Evolutionary conservation across 345 rosid genomes (phyloP).

Genomic region (Eucalyptus fibrosa): DNA sequence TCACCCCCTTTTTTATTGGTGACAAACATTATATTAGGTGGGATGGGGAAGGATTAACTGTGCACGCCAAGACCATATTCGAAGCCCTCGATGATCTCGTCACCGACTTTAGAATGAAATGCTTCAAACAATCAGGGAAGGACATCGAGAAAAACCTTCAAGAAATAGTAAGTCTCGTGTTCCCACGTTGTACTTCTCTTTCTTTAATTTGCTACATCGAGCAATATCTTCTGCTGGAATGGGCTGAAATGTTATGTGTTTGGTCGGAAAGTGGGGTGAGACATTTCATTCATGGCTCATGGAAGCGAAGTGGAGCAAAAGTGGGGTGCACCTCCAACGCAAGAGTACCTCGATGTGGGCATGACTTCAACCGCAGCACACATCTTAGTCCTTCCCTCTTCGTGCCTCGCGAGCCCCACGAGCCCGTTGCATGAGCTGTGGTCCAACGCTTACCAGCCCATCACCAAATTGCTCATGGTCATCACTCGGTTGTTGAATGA

Average conservation of each 20-base stretch:
- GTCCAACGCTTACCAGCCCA: not conserved
- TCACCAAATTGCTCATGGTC: not conserved
- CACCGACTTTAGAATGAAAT: slow-evolving; percentile 9
- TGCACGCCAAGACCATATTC: slow-evolving; percentile 32
- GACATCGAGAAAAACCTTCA: slow-evolving; percentile 21
- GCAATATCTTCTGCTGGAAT: not conserved
- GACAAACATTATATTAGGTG: slow-evolving; percentile 17
- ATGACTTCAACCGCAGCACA: slow-evolving; percentile 38
- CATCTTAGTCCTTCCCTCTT: slow-evolving; percentile 22
- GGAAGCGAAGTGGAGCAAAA: slow-evolving; percentile 49
- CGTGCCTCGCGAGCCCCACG: slow-evolving; percentile 13
- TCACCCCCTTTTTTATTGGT: not conserved
- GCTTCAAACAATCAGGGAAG: slow-evolving; percentile 5
- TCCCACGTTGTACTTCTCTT: not conserved
- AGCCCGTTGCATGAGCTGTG: slow-evolving; percentile 3
- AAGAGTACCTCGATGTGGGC: slow-evolving; percentile 36
- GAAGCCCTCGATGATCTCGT: slow-evolving; percentile 33
- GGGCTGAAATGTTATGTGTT: not conserved
- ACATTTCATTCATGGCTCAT: slow-evolving; percentile 48
- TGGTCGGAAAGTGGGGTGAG: slow-evolving; percentile 34
- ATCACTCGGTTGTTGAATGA: not conserved
- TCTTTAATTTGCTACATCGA: not conserved
- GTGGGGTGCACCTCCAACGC: slow-evolving; percentile 10
- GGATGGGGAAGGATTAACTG: slow-evolving; percentile 32
- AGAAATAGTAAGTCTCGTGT: slow-evolving; percentile 16